Evolutionary conservation across 768 basidiomycete species (phyloP), one percentile per base, ranked within the genome.

Genomic region (Xerocomus spinulosus): DNA sequence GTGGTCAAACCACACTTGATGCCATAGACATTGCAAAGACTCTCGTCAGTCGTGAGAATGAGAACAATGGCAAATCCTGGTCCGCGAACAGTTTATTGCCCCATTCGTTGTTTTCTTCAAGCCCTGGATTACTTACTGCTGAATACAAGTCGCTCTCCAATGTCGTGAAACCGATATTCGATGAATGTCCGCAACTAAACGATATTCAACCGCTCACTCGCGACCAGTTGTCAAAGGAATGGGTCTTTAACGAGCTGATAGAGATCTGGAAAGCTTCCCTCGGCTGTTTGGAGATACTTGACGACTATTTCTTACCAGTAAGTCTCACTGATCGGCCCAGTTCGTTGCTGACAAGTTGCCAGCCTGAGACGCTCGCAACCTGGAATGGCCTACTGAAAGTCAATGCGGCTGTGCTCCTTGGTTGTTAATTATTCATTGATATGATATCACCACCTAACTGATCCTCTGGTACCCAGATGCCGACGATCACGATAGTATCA

Each of bases 371-470:
- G 4, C 56, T 77, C 7, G 70, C 68, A 13, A 71, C 80, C 8
- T 88, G 85, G 85, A 67, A 73, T 30, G 75, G 76, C 34, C 60
- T 88, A 26, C 53, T 86, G 32, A 72, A 70, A 42, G 72, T 76
- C 3, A 77, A 77, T 26, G 71, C 80, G 14, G 57, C 70, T 0
- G 57, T 64, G 42, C 63, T 79, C 5, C 67, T 78, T 64, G 80
- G 83, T 83, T 68, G 73, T 82, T 81, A 18, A 32, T 18, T 30
- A 15, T 67, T 59, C 9, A 29, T 24, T 13, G 20, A n/a, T 44
- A 21, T 47, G 34, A 4, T 15, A 20, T 4, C 7, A n/a, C 8
- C 5, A 20, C 24, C 4, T 43, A n/a, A 24, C 46, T 60, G 25
- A 59, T 51, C 13, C 37, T 42, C 43, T 34, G 13, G n/a, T 30